phyloP scores from a whole-genome alignment of 768 basidiomycete species.

The Pleurotus tuoliensis region DNA sequence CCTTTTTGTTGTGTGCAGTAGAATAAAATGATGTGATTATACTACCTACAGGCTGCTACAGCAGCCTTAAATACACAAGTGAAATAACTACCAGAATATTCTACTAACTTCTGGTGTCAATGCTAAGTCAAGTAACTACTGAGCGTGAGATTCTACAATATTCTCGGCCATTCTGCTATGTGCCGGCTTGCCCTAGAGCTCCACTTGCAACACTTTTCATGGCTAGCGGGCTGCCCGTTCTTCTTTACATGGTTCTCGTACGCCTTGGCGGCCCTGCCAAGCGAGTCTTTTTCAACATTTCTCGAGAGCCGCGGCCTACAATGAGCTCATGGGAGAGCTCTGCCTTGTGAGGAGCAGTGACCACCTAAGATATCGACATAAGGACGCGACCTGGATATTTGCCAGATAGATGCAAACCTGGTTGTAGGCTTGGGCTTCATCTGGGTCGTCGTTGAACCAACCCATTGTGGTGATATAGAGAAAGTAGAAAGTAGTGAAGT shows the following conservation, averaged over 20 bases:
- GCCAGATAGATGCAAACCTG: conserved; percentile 17
- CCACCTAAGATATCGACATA: conserved; percentile 35
- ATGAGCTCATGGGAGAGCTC: conserved; percentile 62
- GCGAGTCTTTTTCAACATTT: background rate
- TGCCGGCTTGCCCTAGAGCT: no score
- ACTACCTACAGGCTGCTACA: no score
- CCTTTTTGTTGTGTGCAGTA: no score
- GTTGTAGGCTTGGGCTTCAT: conserved; percentile 33
- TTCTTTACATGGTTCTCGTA: conserved; percentile 49
- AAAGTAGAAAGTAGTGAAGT: conserved; percentile 4
- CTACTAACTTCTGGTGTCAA: no score
- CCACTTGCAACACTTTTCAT: no score
- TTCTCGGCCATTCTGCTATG: no score
- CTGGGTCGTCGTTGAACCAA: conserved; percentile 37
- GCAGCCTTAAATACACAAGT: no score
- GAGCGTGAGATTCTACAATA: no score
- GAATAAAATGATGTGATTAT: no score
- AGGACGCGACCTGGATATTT: background rate
- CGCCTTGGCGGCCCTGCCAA: conserved; percentile 59
- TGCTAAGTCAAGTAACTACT: no score
- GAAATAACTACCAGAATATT: no score
- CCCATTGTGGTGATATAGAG: conserved; percentile 28
- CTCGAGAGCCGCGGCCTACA: conserved; percentile 12
- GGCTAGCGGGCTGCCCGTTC: conserved; percentile 46
- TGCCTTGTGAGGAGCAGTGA: conserved; percentile 51